Conservation (phyloP, 495 filamentous ascomycete species). For the Trichoderma gamsii region DNA sequence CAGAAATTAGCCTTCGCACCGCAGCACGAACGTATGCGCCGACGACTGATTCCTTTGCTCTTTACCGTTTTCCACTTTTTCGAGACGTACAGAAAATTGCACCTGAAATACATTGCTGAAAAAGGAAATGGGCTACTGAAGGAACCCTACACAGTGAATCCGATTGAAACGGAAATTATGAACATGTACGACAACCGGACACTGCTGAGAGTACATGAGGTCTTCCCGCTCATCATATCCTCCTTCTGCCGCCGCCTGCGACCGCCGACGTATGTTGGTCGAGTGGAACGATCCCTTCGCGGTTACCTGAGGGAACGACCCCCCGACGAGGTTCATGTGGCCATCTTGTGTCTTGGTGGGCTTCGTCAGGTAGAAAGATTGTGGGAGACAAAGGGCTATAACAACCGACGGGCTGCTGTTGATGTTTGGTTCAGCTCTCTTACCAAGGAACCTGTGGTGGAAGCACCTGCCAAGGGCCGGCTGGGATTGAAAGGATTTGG, state of each 20-base stretch:
- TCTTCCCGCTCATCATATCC: slow-evolving; percentile 50
- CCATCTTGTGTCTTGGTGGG: slow-evolving; percentile 49
- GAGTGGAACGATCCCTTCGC: slow-evolving; percentile 49
- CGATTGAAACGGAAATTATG: slow-evolving; percentile 50
- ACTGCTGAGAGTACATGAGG: slow-evolving; percentile 47
- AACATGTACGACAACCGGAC: slow-evolving; percentile 52
- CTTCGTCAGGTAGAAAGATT: slow-evolving; percentile 49
- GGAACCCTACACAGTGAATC: slow-evolving; percentile 43
- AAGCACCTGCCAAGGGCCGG: slow-evolving; percentile 37
- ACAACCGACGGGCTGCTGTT: slow-evolving; percentile 44
- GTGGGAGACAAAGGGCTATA: slow-evolving; percentile 56
- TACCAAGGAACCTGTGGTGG: slow-evolving; percentile 34
- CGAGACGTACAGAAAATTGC: slow-evolving; percentile 50
- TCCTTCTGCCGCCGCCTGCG: slow-evolving; percentile 50
- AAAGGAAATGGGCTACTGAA: slow-evolving; percentile 35
- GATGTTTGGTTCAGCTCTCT: slow-evolving; percentile 49
- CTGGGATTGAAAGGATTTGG: slow-evolving; percentile 41
- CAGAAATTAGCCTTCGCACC: slow-evolving; percentile 45
- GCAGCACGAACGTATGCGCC: slow-evolving; percentile 50
- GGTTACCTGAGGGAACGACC: slow-evolving; percentile 51
- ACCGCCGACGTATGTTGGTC: slow-evolving; percentile 51
- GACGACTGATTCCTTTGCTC: slow-evolving; percentile 47
- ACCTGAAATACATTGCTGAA: slow-evolving; percentile 44
- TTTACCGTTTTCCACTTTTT: slow-evolving; percentile 57
- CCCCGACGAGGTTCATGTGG: slow-evolving; percentile 49